Evolutionary conservation across 176 grass and related monocot genomes (phyloP).

Genomic region (Avena atlantica): DNA sequence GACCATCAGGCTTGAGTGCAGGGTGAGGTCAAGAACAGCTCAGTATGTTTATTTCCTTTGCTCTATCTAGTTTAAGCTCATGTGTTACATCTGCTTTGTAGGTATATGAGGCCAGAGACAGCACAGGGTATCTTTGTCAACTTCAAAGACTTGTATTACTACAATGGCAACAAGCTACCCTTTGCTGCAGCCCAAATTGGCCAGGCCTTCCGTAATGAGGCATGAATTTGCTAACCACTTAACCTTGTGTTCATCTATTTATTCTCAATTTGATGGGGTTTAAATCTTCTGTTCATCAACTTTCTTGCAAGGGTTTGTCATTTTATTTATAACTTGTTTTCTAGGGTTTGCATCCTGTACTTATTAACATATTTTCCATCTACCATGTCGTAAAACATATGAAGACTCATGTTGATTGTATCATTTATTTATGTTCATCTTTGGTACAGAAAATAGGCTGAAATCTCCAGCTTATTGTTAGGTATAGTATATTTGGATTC

Average conservation of each 20-base stretch:
- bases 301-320: not conserved
- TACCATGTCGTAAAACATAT: not conserved
- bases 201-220: slow-evolving; percentile 94
- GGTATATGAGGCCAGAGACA: slow-evolving; percentile 97
- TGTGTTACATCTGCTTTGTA: slow-evolving; percentile 49
- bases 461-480: slow-evolving; percentile 28
- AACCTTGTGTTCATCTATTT: slow-evolving; percentile 28
- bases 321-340: slow-evolving; percentile 25
- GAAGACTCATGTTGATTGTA: slow-evolving; percentile 11
- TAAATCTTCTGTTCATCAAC: slow-evolving; percentile 13
- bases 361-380: slow-evolving; percentile 25
- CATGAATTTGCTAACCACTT: slow-evolving; percentile 33
- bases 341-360: not conserved
- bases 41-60: slow-evolving; percentile 19
- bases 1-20: slow-evolving; percentile 75
- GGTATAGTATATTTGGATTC: slow-evolving; percentile 5
- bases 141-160: slow-evolving; percentile 89
- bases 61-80: slow-evolving; percentile 26
- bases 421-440: slow-evolving; percentile 32
- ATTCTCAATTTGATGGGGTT: not conserved
- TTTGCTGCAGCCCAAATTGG: slow-evolving; percentile 94
- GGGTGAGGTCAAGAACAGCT: slow-evolving; percentile 62
- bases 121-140: slow-evolving; percentile 98
- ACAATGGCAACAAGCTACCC: slow-evolving; percentile 87
- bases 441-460: not conserved